phyloP scores from a whole-genome alignment of 164 flowering plant genomes.

The Vitis labrusca region DNA sequence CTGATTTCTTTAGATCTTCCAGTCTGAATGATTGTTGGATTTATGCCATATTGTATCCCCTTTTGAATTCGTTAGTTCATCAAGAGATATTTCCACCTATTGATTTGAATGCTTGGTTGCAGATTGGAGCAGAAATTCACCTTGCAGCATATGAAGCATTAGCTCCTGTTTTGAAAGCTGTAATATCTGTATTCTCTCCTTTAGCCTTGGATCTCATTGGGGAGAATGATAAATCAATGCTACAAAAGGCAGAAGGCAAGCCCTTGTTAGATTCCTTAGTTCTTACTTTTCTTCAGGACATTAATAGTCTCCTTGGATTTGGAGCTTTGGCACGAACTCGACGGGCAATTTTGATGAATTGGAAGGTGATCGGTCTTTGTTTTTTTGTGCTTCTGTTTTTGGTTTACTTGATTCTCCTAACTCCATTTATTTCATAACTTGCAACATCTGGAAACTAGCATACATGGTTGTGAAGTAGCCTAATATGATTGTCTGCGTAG shows the following conservation, averaged over 20 bases:
- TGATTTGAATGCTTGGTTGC: constrained; percentile 19
- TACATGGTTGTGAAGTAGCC: too few relatives aligned
- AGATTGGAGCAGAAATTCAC: constrained; percentile 72
- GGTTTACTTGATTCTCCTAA: not conserved
- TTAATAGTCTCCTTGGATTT: constrained; percentile 56
- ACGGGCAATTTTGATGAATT: constrained; percentile 73
- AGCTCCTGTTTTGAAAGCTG: constrained; percentile 53
- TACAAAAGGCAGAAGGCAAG: constrained; percentile 22
- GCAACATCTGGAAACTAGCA: too few relatives aligned
- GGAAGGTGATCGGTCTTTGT: constrained; percentile 58
- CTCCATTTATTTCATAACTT: not conserved
- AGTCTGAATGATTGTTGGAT: not conserved
- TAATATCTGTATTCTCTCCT: constrained; percentile 41
- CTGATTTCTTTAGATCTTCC: not conserved
- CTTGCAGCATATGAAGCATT: constrained; percentile 84
- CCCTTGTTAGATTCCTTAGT: constrained; percentile 53
- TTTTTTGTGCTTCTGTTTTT: not conserved
- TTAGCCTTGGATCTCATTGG: constrained; percentile 29
- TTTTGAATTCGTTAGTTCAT: not conserved
- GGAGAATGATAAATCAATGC: constrained; percentile 17
- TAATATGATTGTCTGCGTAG: too few relatives aligned
- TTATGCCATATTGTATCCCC: not conserved
- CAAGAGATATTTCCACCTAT: constrained; percentile 1
- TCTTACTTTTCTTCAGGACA: constrained; percentile 52
- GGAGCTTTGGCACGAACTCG: constrained; percentile 65